These are phyloP conservation scores for Sclerotinia sclerotiorum DNA, from an alignment of 2,329 filamentous ascomycete genomes.

Conservation along the genomic window DNA sequence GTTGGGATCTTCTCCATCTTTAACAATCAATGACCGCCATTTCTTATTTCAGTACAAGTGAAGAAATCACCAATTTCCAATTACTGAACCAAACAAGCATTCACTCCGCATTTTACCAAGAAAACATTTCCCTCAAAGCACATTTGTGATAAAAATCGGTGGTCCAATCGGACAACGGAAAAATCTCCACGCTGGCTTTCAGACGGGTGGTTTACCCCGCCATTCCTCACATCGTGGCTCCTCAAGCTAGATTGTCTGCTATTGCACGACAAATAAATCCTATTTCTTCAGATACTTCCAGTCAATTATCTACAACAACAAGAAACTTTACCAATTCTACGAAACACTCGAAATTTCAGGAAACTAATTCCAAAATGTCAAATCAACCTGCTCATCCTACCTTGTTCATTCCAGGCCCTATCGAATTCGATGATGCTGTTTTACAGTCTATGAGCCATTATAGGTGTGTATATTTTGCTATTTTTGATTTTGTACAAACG, in stretches of 20 bases:
- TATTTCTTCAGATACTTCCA: not conserved
- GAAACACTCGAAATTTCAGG: not conserved
- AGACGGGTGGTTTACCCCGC: slow-evolving; percentile 26
- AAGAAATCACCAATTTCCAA: not conserved
- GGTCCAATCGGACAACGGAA: slow-evolving; percentile 19
- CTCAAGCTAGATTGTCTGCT: slow-evolving; percentile 37
- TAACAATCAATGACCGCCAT: not conserved
- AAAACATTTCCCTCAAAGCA: not conserved
- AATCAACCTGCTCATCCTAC: slow-evolving; percentile 64
- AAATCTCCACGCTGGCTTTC: slow-evolving; percentile 17
- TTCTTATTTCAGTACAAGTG: not conserved
- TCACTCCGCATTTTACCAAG: not conserved
- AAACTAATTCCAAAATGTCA: slow-evolving; percentile 50
- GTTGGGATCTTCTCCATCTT: not conserved
- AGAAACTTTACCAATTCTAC: slow-evolving; percentile 25
- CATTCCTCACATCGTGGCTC: slow-evolving; percentile 28
- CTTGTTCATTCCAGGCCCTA: slow-evolving; percentile 93
- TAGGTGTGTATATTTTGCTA: slow-evolving; percentile 56
- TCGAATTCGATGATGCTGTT: slow-evolving; percentile 97
- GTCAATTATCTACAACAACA: not conserved
- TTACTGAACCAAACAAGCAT: not conserved
- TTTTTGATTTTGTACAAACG: not conserved
- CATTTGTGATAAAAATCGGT: not conserved
- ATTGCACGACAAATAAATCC: slow-evolving; percentile 41
- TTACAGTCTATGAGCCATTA: slow-evolving; percentile 93